Percentiles rank a stretch among this genome's conserved stretches.
phyloP scores from a whole-genome alignment of 23 red algal genomes.

The Gracilaria domingensis region DNA sequence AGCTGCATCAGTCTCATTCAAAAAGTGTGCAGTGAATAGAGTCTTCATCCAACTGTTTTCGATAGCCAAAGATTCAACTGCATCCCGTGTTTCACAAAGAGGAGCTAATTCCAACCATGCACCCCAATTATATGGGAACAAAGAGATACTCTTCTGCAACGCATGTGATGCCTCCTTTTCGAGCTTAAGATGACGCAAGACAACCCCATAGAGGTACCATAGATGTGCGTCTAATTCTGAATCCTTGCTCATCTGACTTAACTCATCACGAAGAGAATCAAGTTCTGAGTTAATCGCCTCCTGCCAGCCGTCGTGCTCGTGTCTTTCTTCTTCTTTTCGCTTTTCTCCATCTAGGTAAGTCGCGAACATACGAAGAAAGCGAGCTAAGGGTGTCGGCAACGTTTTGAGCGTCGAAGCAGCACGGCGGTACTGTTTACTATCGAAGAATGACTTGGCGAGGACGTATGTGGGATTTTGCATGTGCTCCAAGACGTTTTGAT shows the following conservation, averaged over 20 bases:
- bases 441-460: conserved; percentile 76
- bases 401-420: conserved; percentile 55
- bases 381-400: conserved; percentile 24
- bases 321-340: conserved; percentile 81
- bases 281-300: conserved; percentile 70
- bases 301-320: conserved; percentile 52
- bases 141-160: conserved; percentile 48
- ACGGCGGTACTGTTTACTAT: conserved; percentile 86
- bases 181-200: conserved; percentile 50
- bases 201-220: conserved; percentile 72
- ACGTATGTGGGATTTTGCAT: conserved; percentile 50
- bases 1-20: conserved; percentile 49
- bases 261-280: conserved; percentile 47
- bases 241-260: conserved; percentile 10
- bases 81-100: conserved; percentile 42
- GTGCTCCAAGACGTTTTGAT: conserved; percentile 3
- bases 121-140: conserved; percentile 75
- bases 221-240: conserved; percentile 59
- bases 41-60: conserved; percentile 72
- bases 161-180: conserved; percentile 42
- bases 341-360: conserved; percentile 88
- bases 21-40: conserved; percentile 68
- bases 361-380: conserved; percentile 88
- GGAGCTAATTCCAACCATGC: conserved; percentile 80
- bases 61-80: conserved; percentile 43